These are phyloP conservation scores for Flagelloscypha sp. DNA, from an alignment of 768 basidiomycete species.

Conservation along the genomic window DNA sequence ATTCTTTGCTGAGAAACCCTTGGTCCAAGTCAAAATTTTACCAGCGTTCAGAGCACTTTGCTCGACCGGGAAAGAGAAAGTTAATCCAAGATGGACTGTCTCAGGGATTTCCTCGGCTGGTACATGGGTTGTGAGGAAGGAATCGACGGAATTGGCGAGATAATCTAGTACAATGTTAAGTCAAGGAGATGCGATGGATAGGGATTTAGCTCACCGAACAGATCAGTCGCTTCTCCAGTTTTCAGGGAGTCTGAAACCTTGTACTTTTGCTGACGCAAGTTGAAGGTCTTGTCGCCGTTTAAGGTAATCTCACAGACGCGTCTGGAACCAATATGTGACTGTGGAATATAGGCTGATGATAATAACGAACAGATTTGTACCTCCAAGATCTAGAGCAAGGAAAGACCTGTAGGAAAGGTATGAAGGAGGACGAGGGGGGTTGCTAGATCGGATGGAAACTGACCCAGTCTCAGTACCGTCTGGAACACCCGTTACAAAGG, in stretches of 20 bases:
- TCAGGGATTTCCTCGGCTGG: constrained; percentile 37
- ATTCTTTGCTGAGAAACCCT: constrained; percentile 90
- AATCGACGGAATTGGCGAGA: constrained; percentile 93
- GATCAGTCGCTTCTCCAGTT: constrained; percentile 76
- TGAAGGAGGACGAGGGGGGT: constrained; percentile 1
- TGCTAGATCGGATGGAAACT: constrained; percentile 15
- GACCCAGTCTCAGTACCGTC: constrained; percentile 92
- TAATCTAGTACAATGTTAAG: constrained; percentile 71
- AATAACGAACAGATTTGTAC: constrained; percentile 88
- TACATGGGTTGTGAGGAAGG: constrained; percentile 69
- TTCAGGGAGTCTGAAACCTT: constrained; percentile 91
- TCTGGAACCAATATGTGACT: constrained; percentile 31
- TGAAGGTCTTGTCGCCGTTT: constrained; percentile 85
- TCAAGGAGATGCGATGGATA: constrained; percentile 5
- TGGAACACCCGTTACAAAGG: constrained; percentile 92
- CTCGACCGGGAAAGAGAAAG: constrained; percentile 97
- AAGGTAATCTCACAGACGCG: constrained; percentile 92
- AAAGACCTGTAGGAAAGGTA: constrained; percentile 58
- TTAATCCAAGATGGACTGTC: constrained; percentile 68
- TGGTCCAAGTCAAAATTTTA: constrained; percentile 90
- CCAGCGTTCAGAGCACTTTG: constrained; percentile 90
- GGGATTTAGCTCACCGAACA: constrained; percentile 60
- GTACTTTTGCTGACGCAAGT: constrained; percentile 91
- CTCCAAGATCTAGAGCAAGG: constrained; percentile 92
- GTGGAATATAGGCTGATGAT: not conserved